Percentiles rank a stretch among this genome's conserved stretches.
Evolutionary conservation across 2,329 filamentous ascomycete species (phyloP).

Genomic region (Pyrenophora seminiperda): DNA sequence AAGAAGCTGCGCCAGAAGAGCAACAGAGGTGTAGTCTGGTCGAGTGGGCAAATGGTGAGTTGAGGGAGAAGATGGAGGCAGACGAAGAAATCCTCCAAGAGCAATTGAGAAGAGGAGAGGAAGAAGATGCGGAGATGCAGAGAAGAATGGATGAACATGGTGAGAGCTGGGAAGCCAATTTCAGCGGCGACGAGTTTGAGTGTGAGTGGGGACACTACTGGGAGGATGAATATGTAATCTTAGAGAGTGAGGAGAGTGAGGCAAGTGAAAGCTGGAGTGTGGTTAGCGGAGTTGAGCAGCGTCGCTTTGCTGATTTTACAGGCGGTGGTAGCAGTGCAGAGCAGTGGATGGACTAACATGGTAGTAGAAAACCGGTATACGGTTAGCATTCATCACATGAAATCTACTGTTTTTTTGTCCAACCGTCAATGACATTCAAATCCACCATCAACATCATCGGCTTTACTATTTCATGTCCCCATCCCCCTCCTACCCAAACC

Average conservation of each 20-base stretch:
- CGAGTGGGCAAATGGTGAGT: conserved; percentile 10
- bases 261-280: conserved; percentile 11
- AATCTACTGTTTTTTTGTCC: no score
- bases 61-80: neutral
- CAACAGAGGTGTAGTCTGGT: conserved; percentile 9
- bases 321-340: neutral
- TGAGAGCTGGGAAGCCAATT: neutral
- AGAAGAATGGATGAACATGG: neutral
- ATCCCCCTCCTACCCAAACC: conserved; percentile 12
- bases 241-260: conserved; percentile 1
- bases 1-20: conserved; percentile 7
- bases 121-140: neutral
- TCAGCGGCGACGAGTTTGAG: neutral
- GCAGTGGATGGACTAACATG: neutral
- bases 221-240: neutral
- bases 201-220: neutral
- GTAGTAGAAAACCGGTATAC: no score
- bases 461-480: conserved; percentile 23
- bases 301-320: neutral
- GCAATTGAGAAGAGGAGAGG: neutral
- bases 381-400: no score
- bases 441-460: no score
- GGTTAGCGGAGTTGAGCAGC: neutral
- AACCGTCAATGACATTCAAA: conserved; percentile 8
- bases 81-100: neutral